phyloP scores from a whole-genome alignment of 1,284 basidiomycete genomes.

The Boletellus dicymbophilus region DNA sequence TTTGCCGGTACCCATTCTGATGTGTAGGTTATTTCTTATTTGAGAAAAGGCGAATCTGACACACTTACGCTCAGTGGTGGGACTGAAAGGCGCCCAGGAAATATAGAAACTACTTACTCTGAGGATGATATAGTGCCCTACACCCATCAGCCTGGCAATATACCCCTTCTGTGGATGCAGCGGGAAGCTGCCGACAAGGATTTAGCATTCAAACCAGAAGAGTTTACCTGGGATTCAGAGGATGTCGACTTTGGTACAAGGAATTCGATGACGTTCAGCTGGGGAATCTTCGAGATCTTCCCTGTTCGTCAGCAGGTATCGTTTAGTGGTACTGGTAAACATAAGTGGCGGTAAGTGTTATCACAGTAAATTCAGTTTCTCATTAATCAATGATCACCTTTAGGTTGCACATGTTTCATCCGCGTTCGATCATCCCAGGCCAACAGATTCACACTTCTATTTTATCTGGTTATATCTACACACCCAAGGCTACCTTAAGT shows the following conservation, averaged over 20 bases:
- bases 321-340: conserved; percentile 5
- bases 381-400: neutral
- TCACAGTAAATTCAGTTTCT: neutral
- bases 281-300: conserved; percentile 13
- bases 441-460: conserved; percentile 18
- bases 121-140: neutral
- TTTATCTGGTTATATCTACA: conserved; percentile 6
- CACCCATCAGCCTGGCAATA: conserved; percentile 13
- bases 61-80: neutral
- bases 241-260: conserved; percentile 7
- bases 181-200: conserved; percentile 4
- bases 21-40: neutral
- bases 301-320: conserved; percentile 22
- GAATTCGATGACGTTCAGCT: conserved; percentile 3
- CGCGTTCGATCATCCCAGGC: conserved; percentile 13
- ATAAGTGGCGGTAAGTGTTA: conserved; percentile 3
- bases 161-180: conserved; percentile 20
- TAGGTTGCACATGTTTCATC: conserved; percentile 11
- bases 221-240: conserved; percentile 1
- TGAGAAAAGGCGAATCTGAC: neutral
- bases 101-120: too few relatives aligned
- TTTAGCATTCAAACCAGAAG: neutral
- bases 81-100: neutral
- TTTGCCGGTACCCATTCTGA: neutral
- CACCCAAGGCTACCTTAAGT: conserved; percentile 12